Base-by-base conservation (phyloP, 176 grass and related monocot species). In the Tillandsia fasciculata region DNA sequence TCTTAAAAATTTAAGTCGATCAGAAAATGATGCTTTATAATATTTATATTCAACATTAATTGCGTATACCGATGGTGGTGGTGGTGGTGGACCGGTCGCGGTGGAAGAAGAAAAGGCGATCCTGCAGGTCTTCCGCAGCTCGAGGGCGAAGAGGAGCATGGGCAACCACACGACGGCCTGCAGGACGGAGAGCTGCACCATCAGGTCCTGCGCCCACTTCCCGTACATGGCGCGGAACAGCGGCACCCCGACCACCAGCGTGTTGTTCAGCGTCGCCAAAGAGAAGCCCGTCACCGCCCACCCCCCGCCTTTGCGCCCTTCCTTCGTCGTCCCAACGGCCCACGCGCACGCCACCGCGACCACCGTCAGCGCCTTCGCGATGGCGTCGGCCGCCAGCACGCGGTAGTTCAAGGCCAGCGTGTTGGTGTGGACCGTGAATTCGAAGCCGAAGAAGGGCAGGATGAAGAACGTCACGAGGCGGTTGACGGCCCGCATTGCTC, bases 221-320 rank as follows among this genome's bases (percentile, higher is more conserved):
- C 93, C 93, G 75, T 97, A 97, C 89, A 97, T 90, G 74, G 84
- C 93, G 58, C 79, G 78, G 52, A 92, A 50, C 64, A 97, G 83
- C 71, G 93, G 89, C 71, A 85, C 89, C 48, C 93, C 92, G 2
- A 96, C 93, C 4, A 97, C 76, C 51, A 97, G 83, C 53, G 89
- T 87, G 86, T 97, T 97, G 77, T 84, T 90, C 50, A 90, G 93
- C 23, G 89, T 42, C 0, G 54, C 4, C 29, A 58, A 14, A 0
- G 18, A 13, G 18, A 58, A 18, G 1, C 14, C 15, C 15, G 18
- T 18, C 18, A 58, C 15, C 14, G 9, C 18, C 13, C 29, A 33
- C 29, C 29, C 29, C 29, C 2, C 29, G 29, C 29, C 29, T 3
- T 2, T 4, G 3, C 29, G 3, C 3, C 29, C 29, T 33, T 33